These are phyloP conservation scores for Calonectria pteridis DNA, from an alignment of 2,329 filamentous ascomycete genomes.

Conservation along the genomic window DNA sequence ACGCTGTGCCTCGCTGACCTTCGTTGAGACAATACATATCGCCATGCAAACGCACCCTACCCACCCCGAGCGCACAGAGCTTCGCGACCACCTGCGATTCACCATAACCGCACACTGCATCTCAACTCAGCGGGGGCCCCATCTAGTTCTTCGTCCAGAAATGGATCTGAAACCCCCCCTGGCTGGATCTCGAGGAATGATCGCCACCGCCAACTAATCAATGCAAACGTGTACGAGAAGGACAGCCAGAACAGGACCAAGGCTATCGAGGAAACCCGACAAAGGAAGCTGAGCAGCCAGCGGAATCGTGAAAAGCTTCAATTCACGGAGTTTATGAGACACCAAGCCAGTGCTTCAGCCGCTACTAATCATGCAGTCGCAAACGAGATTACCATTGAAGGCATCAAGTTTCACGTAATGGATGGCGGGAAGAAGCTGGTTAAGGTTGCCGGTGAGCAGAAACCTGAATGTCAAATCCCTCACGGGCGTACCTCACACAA, in stretches of 20 bases:
- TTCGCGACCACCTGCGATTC: constrained; percentile 50
- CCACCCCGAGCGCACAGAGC: constrained; percentile 51
- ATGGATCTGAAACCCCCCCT: constrained; percentile 48
- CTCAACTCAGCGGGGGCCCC: constrained; percentile 62
- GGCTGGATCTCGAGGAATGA: constrained; percentile 79
- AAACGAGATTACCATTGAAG: constrained; percentile 77
- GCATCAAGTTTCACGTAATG: constrained; percentile 79
- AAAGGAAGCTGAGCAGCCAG: constrained; percentile 66
- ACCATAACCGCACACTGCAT: constrained; percentile 71
- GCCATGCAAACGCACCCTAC: constrained; percentile 50
- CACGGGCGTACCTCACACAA: constrained; percentile 43
- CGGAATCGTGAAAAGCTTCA: constrained; percentile 71
- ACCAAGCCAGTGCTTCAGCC: constrained; percentile 38
- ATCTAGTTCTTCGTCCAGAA: constrained; percentile 52
- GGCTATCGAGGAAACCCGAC: constrained; percentile 78
- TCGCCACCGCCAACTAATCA: constrained; percentile 86
- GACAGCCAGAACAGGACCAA: constrained; percentile 76
- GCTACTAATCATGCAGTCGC: constrained; percentile 49
- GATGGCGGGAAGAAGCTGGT: constrained; percentile 87
- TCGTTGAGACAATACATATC: constrained; percentile 48
- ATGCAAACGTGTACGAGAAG: constrained; percentile 81
- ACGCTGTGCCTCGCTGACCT: constrained; percentile 18
- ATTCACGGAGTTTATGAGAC: constrained; percentile 55
- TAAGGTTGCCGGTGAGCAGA: constrained; percentile 73
- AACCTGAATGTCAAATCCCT: background rate